These are phyloP conservation scores for Cryptococcus wingfieldii DNA, from an alignment of 1,284 basidiomycete genomes.

Conservation along the genomic window DNA sequence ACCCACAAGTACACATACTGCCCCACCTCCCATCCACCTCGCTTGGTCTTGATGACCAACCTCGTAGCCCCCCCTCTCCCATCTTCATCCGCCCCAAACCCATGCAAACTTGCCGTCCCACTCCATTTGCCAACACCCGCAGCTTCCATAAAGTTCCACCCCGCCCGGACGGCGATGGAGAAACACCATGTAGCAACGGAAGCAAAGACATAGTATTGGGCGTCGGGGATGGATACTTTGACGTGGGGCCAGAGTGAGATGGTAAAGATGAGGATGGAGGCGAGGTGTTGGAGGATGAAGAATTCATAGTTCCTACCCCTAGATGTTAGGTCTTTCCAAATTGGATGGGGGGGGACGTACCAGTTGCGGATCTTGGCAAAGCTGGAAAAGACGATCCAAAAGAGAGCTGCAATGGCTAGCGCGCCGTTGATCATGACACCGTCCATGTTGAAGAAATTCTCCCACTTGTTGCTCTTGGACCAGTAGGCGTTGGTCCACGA, in stretches of 20 bases:
- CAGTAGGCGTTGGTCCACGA: neutral
- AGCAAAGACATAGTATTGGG: conserved; percentile 2
- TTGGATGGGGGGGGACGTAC: neutral
- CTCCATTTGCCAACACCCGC: neutral
- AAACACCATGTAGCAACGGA: conserved; percentile 2
- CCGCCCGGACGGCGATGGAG: conserved; percentile 1
- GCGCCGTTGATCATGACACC: conserved; percentile 3
- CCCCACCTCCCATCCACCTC: neutral
- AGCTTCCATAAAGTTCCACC: neutral
- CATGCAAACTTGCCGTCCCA: neutral
- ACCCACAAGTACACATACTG: conserved; percentile 5
- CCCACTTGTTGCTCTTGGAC: neutral
- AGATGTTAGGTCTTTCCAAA: neutral
- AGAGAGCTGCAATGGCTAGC: conserved; percentile 2
- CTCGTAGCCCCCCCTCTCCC: conserved; percentile 3
- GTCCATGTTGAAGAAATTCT: neutral
- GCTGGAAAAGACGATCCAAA: conserved; percentile 8
- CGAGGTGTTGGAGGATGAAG: conserved; percentile 6
- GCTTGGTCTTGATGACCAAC: neutral
- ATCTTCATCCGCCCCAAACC: neutral
- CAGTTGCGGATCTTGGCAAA: conserved; percentile 5
- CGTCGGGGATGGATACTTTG: conserved; percentile 1
- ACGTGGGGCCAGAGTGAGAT: conserved; percentile 5
- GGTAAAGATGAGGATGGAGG: conserved; percentile 1
- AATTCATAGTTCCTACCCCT: conserved; percentile 7